Evolutionary conservation across 495 filamentous ascomycete species (phyloP).

Genomic region (Penicillium samsonianum): DNA sequence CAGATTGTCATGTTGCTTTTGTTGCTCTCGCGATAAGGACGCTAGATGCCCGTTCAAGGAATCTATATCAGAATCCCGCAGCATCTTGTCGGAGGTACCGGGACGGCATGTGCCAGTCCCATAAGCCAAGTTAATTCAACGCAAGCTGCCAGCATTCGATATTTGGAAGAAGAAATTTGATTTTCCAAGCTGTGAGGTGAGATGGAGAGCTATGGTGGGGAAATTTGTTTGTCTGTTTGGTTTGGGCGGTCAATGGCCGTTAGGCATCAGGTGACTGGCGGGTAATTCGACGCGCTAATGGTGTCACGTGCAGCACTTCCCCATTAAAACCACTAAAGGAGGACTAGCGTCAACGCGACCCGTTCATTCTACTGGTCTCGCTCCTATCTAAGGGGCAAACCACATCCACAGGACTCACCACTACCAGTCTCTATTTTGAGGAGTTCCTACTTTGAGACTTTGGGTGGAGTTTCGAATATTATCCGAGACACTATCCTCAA

Average conservation of each 20-base stretch:
- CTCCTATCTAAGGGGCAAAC: background rate
- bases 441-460: background rate
- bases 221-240: constrained; percentile 22
- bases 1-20: constrained; percentile 40
- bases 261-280: constrained; percentile 17
- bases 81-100: constrained; percentile 30
- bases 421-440: background rate
- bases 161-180: background rate
- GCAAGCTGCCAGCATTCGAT: constrained; percentile 17
- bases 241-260: constrained; percentile 18
- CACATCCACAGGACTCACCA: background rate
- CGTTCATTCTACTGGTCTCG: background rate
- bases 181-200: background rate
- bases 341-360: background rate
- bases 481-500: background rate
- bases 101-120: constrained; percentile 31
- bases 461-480: background rate
- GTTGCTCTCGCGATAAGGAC: constrained; percentile 31
- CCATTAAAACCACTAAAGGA: background rate
- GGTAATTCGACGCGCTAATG: background rate
- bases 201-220: constrained; percentile 6
- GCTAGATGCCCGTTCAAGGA: constrained; percentile 32
- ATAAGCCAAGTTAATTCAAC: constrained; percentile 4
- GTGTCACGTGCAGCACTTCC: background rate
- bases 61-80: constrained; percentile 43